A percentile compares a stretch with the other conserved stretches of the same genome.
Conservation (phyloP, 108 stramenopile species). For the Fragilariopsis cylindrus region DNA sequence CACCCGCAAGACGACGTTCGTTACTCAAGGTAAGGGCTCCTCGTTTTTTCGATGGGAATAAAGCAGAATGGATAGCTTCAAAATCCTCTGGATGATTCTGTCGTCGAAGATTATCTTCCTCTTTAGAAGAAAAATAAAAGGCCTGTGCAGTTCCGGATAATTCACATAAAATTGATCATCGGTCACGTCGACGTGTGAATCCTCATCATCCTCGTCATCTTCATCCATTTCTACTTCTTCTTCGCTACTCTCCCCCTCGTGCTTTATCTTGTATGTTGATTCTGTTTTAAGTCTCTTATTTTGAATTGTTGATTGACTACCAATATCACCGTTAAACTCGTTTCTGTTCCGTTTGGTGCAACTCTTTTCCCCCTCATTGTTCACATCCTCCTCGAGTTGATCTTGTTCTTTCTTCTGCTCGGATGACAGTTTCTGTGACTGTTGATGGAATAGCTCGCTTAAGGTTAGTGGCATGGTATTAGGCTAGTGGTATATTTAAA, state of each 20-base stretch:
- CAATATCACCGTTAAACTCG: too few species aligned
- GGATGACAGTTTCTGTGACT: neutral
- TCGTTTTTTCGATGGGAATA: neutral
- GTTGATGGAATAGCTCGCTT: slow-evolving; percentile 6
- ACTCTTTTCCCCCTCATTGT: neutral
- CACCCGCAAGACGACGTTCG: slow-evolving; percentile 7
- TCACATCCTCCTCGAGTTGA: neutral
- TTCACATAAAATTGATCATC: slow-evolving; percentile 9
- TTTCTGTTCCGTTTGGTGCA: neutral
- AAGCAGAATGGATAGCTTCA: slow-evolving; percentile 8
- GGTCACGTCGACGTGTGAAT: neutral
- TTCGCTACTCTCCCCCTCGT: neutral
- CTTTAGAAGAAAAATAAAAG: neutral
- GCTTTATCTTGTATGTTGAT: neutral
- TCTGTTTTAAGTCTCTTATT: neutral
- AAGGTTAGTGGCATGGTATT: slow-evolving; percentile 1
- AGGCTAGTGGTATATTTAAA: too few species aligned
- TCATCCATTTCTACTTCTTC: slow-evolving; percentile 1
- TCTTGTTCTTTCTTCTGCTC: neutral
- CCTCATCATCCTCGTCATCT: slow-evolving; percentile 16
- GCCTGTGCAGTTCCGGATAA: neutral
- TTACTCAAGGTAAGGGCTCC: neutral
- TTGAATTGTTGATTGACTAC: too few species aligned
- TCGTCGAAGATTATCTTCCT: neutral
- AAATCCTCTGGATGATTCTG: neutral